These are phyloP conservation scores for Rossbeevera mucosa DNA, from an alignment of 768 basidiomycete species.

Conservation along the genomic window DNA sequence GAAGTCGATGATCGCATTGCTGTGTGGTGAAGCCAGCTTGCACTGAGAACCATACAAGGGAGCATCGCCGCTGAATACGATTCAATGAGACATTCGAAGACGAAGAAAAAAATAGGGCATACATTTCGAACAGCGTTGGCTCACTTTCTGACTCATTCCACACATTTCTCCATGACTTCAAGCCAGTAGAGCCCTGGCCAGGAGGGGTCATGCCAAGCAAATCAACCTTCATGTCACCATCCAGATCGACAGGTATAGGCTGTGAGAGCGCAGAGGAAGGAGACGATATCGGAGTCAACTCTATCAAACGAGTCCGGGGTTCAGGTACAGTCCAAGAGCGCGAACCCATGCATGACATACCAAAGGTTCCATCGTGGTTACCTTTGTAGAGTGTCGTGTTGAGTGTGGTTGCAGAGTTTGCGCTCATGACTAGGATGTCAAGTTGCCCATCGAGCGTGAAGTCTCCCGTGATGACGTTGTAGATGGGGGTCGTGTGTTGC, in stretches of 20 bases:
- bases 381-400: slow-evolving; percentile 72
- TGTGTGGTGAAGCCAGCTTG: slow-evolving; percentile 81
- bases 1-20: slow-evolving; percentile 90
- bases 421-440: slow-evolving; percentile 85
- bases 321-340: background rate
- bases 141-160: slow-evolving; percentile 59
- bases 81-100: slow-evolving; percentile 3
- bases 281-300: slow-evolving; percentile 41
- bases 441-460: slow-evolving; percentile 89
- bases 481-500: slow-evolving; percentile 51
- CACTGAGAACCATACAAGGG: slow-evolving; percentile 65
- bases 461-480: slow-evolving; percentile 90
- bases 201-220: slow-evolving; percentile 63
- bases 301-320: background rate
- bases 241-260: slow-evolving; percentile 80
- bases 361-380: slow-evolving; percentile 56
- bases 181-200: slow-evolving; percentile 31
- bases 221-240: slow-evolving; percentile 88
- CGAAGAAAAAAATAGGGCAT: slow-evolving; percentile 18
- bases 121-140: slow-evolving; percentile 66
- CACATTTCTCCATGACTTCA: slow-evolving; percentile 77
- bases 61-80: slow-evolving; percentile 46
- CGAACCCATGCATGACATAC: slow-evolving; percentile 37
- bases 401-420: slow-evolving; percentile 47
- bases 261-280: slow-evolving; percentile 69